Evolutionary conservation across 78 protist genomes (phyloP).

Genomic region (Protostelium mycophagum): DNA sequence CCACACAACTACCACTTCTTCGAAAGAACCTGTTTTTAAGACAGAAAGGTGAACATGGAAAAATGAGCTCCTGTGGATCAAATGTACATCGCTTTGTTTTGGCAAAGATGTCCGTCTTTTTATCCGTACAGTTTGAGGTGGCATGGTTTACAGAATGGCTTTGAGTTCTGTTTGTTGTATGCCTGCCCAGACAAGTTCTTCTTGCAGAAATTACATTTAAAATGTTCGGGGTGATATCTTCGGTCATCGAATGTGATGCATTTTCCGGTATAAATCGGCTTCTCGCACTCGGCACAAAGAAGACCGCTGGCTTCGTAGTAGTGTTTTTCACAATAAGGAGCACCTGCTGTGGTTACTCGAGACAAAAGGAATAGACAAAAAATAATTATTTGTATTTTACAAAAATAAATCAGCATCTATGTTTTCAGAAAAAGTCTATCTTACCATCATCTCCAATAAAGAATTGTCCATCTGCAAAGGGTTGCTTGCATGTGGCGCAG

Average conservation of each 20-base stretch:
- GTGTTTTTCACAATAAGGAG: slow-evolving; percentile 41
- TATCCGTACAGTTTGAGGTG: background rate
- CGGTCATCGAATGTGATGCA: slow-evolving; percentile 29
- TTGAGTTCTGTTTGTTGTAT: background rate
- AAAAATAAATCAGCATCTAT: too few relatives aligned
- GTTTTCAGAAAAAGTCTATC: too few relatives aligned
- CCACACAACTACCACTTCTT: too few relatives aligned
- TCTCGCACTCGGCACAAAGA: slow-evolving; percentile 46
- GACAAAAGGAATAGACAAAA: too few relatives aligned
- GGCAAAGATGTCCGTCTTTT: too few relatives aligned
- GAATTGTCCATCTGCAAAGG: background rate
- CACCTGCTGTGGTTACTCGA: background rate
- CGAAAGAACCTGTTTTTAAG: too few relatives aligned
- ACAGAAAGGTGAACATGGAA: too few relatives aligned
- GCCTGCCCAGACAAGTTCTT: slow-evolving; percentile 29
- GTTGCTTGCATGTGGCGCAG: slow-evolving; percentile 27
- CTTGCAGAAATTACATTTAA: slow-evolving; percentile 38
- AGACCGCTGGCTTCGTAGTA: slow-evolving; percentile 44
- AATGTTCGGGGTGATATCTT: slow-evolving; percentile 46
- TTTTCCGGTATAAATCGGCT: slow-evolving; percentile 47
- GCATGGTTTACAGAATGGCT: background rate
- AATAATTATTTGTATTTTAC: too few relatives aligned
- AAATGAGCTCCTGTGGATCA: too few relatives aligned
- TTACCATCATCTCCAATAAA: background rate
- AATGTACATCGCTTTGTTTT: too few relatives aligned